Evolutionary conservation across 495 filamentous ascomycete genomes (phyloP), one percentile per base, ranked within the genome.

Genomic region (Penicillium dipodomyicola): DNA sequence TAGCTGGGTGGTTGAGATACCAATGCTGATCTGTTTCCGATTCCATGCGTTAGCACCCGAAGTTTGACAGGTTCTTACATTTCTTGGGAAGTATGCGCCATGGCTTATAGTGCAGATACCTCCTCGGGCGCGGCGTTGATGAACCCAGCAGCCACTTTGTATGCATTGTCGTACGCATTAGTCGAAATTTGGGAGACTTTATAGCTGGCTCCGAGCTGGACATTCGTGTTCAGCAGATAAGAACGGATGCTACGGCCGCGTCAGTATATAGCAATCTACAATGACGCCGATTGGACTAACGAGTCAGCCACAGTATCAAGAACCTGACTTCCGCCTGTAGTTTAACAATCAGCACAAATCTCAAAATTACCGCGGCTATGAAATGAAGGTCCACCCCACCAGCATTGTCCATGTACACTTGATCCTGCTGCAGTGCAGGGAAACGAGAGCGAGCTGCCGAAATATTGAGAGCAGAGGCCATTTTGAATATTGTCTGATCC

Each of bases 391-490:
- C 15, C n/a, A 35, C 29, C 8, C 44, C 27, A 73, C 68, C 70
- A 4, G 88, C 87, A 62, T 90, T 91, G 62, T 91, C 87, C 61
- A 91, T 78, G 65, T 81, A 89, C 33, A 90, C 75, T 61, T 90
- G 87, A 37, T 82, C 72, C 58, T 84, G 77, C 23, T 80, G 57
- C 43, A 90, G 65, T 15, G 87, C 85, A 48, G 87, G 86, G 78
- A 92, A 91, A 23, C 75, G 72, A 46, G 77, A 68, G 47, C 82
- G 82, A n/a, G 80, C 81, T 14, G 67, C 63, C 8, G 74, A 61
- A 40, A 90, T 71, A 59, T 84, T 71, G 65, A 89, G 80, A 32
- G 54, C 41, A 48, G 57, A 45, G 6, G 55, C 47, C 64, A 63
- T 67, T 17, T 9, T 61, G 50, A 37, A 45, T 11, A 12, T 29